These are phyloP conservation scores for Penicillium janthinellum DNA, from an alignment of 2,329 filamentous ascomycete genomes.

Conservation along the genomic window DNA sequence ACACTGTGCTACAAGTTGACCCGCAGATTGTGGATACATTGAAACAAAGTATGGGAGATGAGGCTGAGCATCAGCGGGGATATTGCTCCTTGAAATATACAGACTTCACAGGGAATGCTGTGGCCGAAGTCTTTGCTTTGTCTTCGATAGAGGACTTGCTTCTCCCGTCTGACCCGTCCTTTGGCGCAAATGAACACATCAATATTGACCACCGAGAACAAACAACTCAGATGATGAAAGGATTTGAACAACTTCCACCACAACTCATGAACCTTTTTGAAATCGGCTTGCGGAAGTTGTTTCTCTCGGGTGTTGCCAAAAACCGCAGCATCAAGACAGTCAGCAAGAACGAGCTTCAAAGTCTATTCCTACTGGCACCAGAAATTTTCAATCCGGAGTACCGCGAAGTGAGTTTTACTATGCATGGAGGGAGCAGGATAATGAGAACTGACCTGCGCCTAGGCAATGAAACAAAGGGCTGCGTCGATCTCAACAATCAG, in stretches of 20 bases:
- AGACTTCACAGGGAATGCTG: neutral
- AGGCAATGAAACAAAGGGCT: constrained; percentile 42
- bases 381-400: constrained; percentile 35
- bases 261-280: constrained; percentile 28
- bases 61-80: neutral
- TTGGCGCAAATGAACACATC: too few relatives aligned
- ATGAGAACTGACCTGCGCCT: neutral
- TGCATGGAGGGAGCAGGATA: neutral
- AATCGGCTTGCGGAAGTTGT: constrained; percentile 27
- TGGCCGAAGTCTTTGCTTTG: neutral
- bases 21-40: neutral
- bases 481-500: constrained; percentile 38
- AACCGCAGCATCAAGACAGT: neutral
- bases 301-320: constrained; percentile 14
- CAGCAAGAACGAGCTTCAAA: constrained; percentile 10
- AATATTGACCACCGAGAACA: too few relatives aligned
- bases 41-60: neutral
- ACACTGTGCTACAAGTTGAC: neutral
- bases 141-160: neutral
- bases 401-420: constrained; percentile 27
- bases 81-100: neutral
- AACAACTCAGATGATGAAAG: neutral
- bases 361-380: constrained; percentile 31
- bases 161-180: neutral
- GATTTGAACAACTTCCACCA: neutral